These are phyloP conservation scores for Gracilaria gracilis DNA, from an alignment of 23 red algal genomes.

Conservation along the genomic window DNA sequence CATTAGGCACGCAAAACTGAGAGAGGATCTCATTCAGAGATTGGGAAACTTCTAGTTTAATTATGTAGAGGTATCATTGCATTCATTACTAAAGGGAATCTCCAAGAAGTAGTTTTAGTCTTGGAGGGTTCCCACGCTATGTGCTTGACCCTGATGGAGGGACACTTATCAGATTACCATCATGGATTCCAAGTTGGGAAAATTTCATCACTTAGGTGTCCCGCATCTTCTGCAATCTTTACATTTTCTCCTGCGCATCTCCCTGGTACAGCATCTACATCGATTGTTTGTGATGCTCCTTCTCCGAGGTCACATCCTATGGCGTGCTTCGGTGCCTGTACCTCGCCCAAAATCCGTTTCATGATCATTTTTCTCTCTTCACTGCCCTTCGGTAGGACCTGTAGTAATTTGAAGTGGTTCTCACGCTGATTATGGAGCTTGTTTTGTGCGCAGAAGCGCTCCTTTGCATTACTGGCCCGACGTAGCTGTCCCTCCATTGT, in stretches of 20 bases:
- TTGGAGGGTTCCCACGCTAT: background rate
- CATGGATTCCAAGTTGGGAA: background rate
- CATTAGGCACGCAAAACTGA: conserved; percentile 24
- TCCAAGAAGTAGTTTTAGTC: conserved; percentile 33
- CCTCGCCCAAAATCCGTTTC: background rate
- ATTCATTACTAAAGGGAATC: background rate
- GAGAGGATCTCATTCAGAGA: conserved; percentile 15
- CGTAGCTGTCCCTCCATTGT: background rate
- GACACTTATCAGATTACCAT: conserved; percentile 12
- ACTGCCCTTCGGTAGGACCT: conserved; percentile 2
- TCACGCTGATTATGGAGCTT: background rate
- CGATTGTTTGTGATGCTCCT: background rate
- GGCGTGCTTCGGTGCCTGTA: background rate
- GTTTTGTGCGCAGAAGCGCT: background rate
- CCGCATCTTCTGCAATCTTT: background rate
- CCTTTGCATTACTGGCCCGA: background rate
- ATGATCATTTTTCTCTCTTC: background rate
- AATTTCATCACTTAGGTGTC: conserved; percentile 33
- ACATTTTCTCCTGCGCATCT: background rate
- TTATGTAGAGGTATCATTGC: background rate
- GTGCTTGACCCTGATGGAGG: background rate
- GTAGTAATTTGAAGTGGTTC: conserved; percentile 7
- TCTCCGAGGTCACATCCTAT: background rate
- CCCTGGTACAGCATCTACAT: background rate
- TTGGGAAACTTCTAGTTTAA: background rate